Conservation (phyloP, 768 basidiomycete genomes). For the Phlebiopsis flavidoalba region DNA sequence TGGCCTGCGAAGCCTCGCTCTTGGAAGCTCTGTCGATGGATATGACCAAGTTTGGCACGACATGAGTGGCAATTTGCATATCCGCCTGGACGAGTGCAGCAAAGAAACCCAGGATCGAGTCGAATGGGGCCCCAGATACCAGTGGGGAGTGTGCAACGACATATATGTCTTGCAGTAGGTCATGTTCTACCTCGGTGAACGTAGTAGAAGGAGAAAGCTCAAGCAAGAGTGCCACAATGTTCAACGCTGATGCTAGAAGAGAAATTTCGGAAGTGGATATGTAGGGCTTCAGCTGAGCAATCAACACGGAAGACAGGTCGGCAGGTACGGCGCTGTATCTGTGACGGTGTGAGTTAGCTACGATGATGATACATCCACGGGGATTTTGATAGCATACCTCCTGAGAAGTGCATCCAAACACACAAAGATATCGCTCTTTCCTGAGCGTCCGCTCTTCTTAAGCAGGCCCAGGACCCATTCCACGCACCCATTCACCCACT, state of each 20-base stretch:
- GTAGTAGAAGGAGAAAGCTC: conserved; percentile 60
- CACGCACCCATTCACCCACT: conserved; percentile 79
- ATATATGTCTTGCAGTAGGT: conserved; percentile 62
- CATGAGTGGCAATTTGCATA: conserved; percentile 71
- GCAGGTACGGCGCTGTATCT: conserved; percentile 50
- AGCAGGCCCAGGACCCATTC: conserved; percentile 73
- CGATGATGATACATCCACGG: not conserved
- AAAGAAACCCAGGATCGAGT: conserved; percentile 81
- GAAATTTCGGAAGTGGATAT: conserved; percentile 73
- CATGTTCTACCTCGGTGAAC: conserved; percentile 74
- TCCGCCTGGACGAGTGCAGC: conserved; percentile 79
- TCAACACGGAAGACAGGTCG: conserved; percentile 54
- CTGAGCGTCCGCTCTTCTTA: conserved; percentile 71
- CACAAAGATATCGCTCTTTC: conserved; percentile 76
- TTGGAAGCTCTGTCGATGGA: conserved; percentile 61
- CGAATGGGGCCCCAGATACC: conserved; percentile 71
- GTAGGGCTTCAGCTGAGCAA: conserved; percentile 72
- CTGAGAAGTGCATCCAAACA: conserved; percentile 69
- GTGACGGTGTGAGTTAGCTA: conserved; percentile 11
- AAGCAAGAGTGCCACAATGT: conserved; percentile 62
- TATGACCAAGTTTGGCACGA: conserved; percentile 72
- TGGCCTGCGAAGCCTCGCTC: conserved; percentile 49
- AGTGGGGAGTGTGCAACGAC: conserved; percentile 73
- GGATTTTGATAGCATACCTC: conserved; percentile 40
- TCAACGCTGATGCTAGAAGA: conserved; percentile 67